Percentiles rank a stretch among this genome's conserved stretches.
phyloP scores from a whole-genome alignment of 108 stramenopile species.

The Stephanodiscus minutulus region DNA sequence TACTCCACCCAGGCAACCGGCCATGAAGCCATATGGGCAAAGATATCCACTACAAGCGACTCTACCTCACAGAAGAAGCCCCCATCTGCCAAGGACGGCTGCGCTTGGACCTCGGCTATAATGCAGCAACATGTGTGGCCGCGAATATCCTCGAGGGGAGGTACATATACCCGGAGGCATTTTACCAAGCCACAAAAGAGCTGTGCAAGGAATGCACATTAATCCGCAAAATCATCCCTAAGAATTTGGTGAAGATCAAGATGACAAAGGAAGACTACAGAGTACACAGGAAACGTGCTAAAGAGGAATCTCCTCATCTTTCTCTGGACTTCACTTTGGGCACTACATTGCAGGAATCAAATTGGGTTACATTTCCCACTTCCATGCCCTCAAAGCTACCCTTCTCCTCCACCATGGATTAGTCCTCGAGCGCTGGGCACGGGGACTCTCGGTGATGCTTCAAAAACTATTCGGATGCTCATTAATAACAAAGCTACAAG shows the following conservation, averaged over 20 bases:
- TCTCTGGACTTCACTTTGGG: background rate
- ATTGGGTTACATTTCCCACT: slow-evolving; percentile 9
- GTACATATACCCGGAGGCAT: background rate
- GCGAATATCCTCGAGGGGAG: background rate
- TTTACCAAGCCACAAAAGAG: background rate
- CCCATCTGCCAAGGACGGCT: background rate
- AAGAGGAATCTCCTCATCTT: background rate
- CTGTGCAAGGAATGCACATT: background rate
- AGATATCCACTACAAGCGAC: too few species aligned
- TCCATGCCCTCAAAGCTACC: background rate
- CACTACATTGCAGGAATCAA: background rate
- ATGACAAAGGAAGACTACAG: background rate
- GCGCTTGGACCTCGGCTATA: background rate
- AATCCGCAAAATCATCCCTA: background rate
- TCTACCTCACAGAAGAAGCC: too few species aligned
- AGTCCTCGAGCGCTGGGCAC: background rate
- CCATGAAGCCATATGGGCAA: too few species aligned
- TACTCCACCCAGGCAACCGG: too few species aligned
- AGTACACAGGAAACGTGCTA: background rate
- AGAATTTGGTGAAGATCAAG: background rate
- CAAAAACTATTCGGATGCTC: background rate
- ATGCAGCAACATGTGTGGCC: background rate
- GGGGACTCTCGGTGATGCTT: background rate
- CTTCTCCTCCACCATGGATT: background rate
- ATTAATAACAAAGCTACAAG: slow-evolving; percentile 1